Evolutionary conservation across 306 rosid genomes (phyloP).

Genomic region (Canavalia gladiata): DNA sequence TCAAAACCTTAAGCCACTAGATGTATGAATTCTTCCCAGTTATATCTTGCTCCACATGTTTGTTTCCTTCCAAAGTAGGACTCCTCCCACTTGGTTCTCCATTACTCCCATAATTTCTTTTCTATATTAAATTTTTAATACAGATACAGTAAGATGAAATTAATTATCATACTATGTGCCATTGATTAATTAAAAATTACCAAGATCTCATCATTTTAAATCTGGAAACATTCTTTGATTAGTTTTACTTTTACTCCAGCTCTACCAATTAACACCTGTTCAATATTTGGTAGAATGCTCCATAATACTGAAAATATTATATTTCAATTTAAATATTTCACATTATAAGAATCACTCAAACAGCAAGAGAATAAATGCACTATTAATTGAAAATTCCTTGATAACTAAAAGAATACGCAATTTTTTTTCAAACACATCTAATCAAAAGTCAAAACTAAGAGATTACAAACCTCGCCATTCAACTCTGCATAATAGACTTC

Average conservation of each 20-base stretch:
- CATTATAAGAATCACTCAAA: background rate
- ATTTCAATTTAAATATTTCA: background rate
- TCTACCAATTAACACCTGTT: background rate
- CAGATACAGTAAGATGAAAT: too few relatives aligned
- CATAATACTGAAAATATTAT: background rate
- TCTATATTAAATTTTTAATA: too few relatives aligned
- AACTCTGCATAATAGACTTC: conserved; percentile 87
- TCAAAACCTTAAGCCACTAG: too few relatives aligned
- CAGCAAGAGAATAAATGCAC: background rate
- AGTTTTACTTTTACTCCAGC: background rate
- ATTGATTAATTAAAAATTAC: too few relatives aligned
- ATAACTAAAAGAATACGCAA: conserved; percentile 11
- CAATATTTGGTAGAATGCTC: background rate
- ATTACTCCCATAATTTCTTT: too few relatives aligned
- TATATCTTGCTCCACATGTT: too few relatives aligned
- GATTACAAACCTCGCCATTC: conserved; percentile 89
- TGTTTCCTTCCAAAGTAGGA: too few relatives aligned
- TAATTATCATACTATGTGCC: too few relatives aligned
- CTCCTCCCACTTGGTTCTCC: too few relatives aligned
- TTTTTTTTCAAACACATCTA: conserved; percentile 14
- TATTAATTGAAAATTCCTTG: background rate
- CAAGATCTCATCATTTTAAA: background rate
- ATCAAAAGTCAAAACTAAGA: conserved; percentile 1
- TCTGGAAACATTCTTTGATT: background rate
- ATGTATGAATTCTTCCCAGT: too few relatives aligned